Percentiles rank a stretch among this genome's conserved stretches.
Evolutionary conservation across 805 yeast genomes (phyloP).

Genomic region (Ogataea naganishii): DNA sequence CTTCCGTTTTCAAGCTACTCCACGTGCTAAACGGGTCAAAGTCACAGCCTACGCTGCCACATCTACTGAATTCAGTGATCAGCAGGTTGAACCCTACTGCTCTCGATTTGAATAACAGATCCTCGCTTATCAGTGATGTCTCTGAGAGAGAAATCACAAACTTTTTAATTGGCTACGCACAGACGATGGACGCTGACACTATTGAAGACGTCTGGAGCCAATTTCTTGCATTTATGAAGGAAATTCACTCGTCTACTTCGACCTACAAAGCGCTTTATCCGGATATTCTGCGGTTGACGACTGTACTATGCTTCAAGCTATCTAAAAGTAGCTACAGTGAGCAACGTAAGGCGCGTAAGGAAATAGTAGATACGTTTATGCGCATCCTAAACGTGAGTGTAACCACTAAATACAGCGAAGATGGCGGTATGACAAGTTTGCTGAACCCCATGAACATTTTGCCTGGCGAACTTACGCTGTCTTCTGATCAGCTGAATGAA

Average conservation of each 20-base stretch:
- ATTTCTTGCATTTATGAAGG: conserved; percentile 51
- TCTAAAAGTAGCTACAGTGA: conserved; percentile 54
- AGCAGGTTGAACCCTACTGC: conserved; percentile 33
- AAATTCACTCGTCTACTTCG: conserved; percentile 37
- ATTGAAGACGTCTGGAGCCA: conserved; percentile 71
- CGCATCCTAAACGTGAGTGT: conserved; percentile 16
- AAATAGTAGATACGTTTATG: conserved; percentile 23
- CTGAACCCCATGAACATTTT: conserved; percentile 16
- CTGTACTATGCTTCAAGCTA: conserved; percentile 46
- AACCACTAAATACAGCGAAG: conserved; percentile 15
- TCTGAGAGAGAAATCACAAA: conserved; percentile 34
- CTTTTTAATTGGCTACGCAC: conserved; percentile 54
- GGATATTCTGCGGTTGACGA: conserved; percentile 41
- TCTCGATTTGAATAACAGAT: conserved; percentile 22
- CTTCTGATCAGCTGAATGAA: too few relatives aligned
- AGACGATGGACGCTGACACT: conserved; percentile 64
- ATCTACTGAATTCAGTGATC: conserved; percentile 46
- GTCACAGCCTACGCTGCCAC: conserved; percentile 66
- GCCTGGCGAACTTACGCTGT: too few relatives aligned
- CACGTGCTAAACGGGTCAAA: conserved; percentile 81
- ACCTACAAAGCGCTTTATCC: conserved; percentile 43
- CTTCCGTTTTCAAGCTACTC: conserved; percentile 46
- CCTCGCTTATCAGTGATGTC: conserved; percentile 40
- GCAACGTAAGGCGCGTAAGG: conserved; percentile 50
- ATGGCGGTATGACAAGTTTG: conserved; percentile 9